These are phyloP conservation scores for Sclerotinia nivalis DNA, from an alignment of 2,329 filamentous ascomycete genomes.

Conservation along the genomic window DNA sequence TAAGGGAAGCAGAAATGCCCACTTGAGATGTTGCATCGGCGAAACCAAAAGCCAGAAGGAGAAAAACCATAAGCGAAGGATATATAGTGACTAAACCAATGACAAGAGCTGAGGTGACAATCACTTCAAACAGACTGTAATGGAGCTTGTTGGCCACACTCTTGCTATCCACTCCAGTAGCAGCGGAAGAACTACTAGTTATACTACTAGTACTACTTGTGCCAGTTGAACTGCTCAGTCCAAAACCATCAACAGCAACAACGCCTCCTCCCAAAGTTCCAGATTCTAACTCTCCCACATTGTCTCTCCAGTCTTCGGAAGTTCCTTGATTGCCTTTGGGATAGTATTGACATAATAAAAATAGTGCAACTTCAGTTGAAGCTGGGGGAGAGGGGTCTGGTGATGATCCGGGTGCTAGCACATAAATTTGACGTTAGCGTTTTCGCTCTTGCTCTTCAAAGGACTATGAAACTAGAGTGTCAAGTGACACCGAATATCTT, in stretches of 20 bases:
- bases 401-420: slow-evolving; percentile 8
- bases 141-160: background rate
- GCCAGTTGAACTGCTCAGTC: background rate
- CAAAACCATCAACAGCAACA: background rate
- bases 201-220: background rate
- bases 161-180: background rate
- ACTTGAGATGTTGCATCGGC: background rate
- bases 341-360: slow-evolving; percentile 1
- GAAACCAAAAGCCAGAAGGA: background rate
- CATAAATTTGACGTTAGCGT: background rate
- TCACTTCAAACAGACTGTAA: background rate
- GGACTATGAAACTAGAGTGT: no score
- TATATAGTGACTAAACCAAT: background rate
- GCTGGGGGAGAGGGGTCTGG: background rate
- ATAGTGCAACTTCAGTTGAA: background rate
- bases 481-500: background rate
- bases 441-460: background rate
- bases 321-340: slow-evolving; percentile 1
- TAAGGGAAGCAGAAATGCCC: background rate
- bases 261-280: background rate
- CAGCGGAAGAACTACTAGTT: background rate
- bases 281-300: background rate
- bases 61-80: background rate
- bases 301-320: background rate
- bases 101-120: background rate